Evolutionary conservation across 768 basidiomycete species (phyloP), one percentile per base, ranked within the genome.

Genomic region (Hericium erinaceus): DNA sequence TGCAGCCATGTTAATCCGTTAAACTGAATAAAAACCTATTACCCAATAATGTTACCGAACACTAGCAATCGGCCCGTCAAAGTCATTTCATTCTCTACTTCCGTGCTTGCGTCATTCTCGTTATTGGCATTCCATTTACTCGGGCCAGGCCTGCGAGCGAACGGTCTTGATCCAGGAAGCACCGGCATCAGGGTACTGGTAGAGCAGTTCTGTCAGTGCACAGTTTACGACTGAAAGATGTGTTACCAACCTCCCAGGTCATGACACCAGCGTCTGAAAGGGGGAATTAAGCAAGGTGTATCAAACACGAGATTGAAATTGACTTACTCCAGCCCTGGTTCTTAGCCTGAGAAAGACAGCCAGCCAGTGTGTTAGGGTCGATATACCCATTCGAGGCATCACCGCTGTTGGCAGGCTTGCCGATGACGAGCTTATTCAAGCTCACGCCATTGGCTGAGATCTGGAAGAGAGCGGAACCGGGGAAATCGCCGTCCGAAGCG

Each of bases 341-440:
- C 61, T 81, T 78, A 0, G 84, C 88, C 67, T 81, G 71, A 18
- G 73, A 62, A 38, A 89, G 69, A 67, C 89, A 91, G 2, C 69
- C 67, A 0, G 81, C 77, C 20, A 91, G 73, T 16, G 77, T 77
- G 1, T 73, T 65, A 2, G 84, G 74, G 37, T 70, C 73, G 60
- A 90, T 82, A 68, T 78, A 89, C 9, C 84, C 76, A 33, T 71
- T 78, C 44, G 46, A 67, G 2, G 80, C 77, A 13, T 77, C 76
- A 5, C 64, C 63, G n/a, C 12, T 16, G 0, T 74, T 56, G 48
- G 59, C 67, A 1, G 87, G 87, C 69, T 91, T 91, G 4, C 87
- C 87, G 64, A 91, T 86, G 59, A 89, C 81, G 52, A 89, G 74
- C 70, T 91, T 89, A 66, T 77, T 68, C 48, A 81, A 64, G 1